Base-by-base conservation (phyloP, 257 asterid species). In the Primulina tabacum region DNA sequence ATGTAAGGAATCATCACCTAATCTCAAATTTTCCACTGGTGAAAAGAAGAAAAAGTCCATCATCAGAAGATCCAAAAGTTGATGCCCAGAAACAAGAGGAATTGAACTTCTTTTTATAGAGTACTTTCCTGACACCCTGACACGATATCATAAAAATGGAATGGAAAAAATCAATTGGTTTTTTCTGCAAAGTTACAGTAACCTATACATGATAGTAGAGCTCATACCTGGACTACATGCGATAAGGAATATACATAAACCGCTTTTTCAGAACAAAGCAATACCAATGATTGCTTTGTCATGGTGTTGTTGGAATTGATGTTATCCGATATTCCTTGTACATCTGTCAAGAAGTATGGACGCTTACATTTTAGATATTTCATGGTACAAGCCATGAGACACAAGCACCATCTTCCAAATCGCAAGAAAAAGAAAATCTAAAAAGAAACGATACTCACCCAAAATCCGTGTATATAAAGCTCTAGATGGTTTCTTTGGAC, bases 181-280 rank as follows among this genome's bases (percentile, higher is more conserved):
- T 28, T 32, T 50, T 59, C 53, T 62, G 34, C 24, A 6, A 40
- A 40, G 57, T 38, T 34, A 50, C 29, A 62, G 7, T 60, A 30
- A 58, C 29, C 47, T 56, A 57, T 43, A 71, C 28, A 18, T 40
- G 30, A 64, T 66, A 69, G 69, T 17, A 71, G 70, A 56, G 65
- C 6, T 26, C 17, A 64, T 80, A 92, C 98, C 96, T 93, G 94
- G 73, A 89, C 81, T 34, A 78, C 74, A 80, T 89, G 97, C 71
- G 67, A 61, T 60, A 90, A 82, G 55, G 96, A 93, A 82, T 88
- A 93, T 43, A 81, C 89, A 77, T 90, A 90, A 58, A 83, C 80
- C 6, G 96, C 92, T 78, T 86, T 93, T 76, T 93, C 99, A 29
- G 96, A 85, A 82, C 97, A 93, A 34, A 90, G 76, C 79, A 93